Base-by-base conservation (phyloP, 257 asterid species). In the Ilex aquifolium region DNA sequence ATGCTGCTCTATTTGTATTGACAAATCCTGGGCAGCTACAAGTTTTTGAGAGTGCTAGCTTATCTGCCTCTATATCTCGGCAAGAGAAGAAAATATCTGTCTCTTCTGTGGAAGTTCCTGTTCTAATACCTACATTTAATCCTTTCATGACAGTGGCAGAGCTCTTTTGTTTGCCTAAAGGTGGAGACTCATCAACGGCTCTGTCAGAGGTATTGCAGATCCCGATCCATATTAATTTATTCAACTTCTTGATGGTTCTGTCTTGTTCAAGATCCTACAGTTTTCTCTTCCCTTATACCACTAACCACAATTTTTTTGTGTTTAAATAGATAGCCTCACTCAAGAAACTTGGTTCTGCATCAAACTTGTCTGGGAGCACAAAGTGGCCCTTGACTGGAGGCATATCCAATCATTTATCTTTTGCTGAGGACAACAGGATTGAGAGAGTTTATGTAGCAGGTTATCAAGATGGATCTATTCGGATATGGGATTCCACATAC, bases 401-500 rank as follows among this genome's bases (percentile, higher is more conserved):
- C 51, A 74, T 88, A 50, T 67, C 66, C 69, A 82, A 83, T 79
- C 84, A 81, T 72, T 61, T 79, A 67, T 69, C 82, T 56, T 63
- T 67, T 67, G 78, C 71, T 44, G 79, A 78, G 66, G 83, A 79
- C 67, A 80, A 61, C 76, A 73, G 54, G 79, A 78, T 80, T 48
- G 75, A 36, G 63, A 83, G 85, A 73, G 50, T 91, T 66, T 91
- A 81, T 65, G 75, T 81, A 61, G 87, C 85, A 40, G 98, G 98
- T 59, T 91, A 86, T 78, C 84, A 78, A 67, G 91, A 91, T 77
- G 98, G 95, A 74, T 91, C 96, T 65, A 81, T 86, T 66, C 84
- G 81, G 69, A 74, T 91, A 67, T 91, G 96, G 98, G 92, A 88
- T 83, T 91, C 86, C 72, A 91, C 95, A 57, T 65, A 74, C 80